Evolutionary conservation across 2,329 filamentous ascomycete genomes (phyloP), one percentile per base, ranked within the genome.

Genomic region (Coccinonectria pachysandricola): DNA sequence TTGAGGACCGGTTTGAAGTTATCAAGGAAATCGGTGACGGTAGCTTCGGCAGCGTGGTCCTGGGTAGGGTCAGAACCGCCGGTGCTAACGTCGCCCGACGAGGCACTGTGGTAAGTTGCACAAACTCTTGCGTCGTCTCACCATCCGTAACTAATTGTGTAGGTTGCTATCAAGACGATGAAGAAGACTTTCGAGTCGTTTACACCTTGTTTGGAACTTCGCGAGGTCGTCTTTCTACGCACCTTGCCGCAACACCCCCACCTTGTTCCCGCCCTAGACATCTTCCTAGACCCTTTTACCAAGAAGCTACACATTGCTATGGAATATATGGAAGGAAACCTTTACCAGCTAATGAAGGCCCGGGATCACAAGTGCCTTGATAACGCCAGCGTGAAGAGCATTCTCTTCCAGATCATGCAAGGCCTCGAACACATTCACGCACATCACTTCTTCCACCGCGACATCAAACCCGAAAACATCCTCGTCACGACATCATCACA

Each of bases 161-260:
- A 96, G 91, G 82, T 98, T 47, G 91, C 91, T 21, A 95, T 98
- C 62, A 98, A 98, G 62, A 96, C 91, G 5, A 98, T 98, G 91
- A 98, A 98, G 70, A 98, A 98, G 72, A 87, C 81, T 0, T 98
- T 96, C 47, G 87, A 96, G 45, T 93, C 84, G 2, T 86, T 95
- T 50, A 64, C 73, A 10, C 81, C 86, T 27, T 98, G 91, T 54
- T 62, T 95, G 38, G 91, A 98, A 57, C 72, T 98, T 28, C 79
- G 91, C 36, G 91, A 98, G 57, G 91, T 98, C 40, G 91, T 98
- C 52, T 98, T 98, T 59, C 65, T 98, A 23, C 79, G 85, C 49
- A 88, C 86, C 8, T 65, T 98, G 10, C 91, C 91, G 3, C 65
- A 72, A 22, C 91, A 98, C 51, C 75, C 77, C 43, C 91, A 98